Conservation (phyloP, 164 flowering plant genomes). For the Euptelea pleiosperma region DNA sequence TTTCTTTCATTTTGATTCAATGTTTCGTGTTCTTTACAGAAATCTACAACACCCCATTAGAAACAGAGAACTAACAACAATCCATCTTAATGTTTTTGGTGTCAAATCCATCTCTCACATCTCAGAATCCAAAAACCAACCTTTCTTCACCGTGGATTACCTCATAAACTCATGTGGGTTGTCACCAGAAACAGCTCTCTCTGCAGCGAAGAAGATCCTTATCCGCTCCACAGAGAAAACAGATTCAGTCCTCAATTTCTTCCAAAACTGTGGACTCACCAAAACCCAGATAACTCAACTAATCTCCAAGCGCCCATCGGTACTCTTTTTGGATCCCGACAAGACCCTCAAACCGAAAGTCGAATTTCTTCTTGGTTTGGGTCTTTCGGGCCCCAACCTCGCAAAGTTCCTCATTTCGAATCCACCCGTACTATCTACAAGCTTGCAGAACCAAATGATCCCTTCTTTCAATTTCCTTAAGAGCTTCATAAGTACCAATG, state of each 20-base stretch:
- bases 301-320: constrained; percentile 5
- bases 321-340: constrained; percentile 21
- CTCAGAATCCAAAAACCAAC: too few relatives aligned
- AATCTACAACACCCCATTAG: too few relatives aligned
- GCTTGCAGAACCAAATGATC: constrained; percentile 20
- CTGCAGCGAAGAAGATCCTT: too few relatives aligned
- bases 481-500: constrained; percentile 9
- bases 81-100: too few relatives aligned
- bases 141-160: too few relatives aligned
- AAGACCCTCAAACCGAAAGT: constrained; percentile 29
- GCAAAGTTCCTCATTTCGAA: neutral
- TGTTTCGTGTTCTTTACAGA: too few relatives aligned
- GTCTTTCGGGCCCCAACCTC: constrained; percentile 14
- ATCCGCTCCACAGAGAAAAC: constrained; percentile 14
- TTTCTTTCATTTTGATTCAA: too few relatives aligned
- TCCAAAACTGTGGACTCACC: constrained; percentile 13
- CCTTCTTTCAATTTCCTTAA: constrained; percentile 23
- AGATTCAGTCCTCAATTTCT: constrained; percentile 9
- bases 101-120: too few relatives aligned
- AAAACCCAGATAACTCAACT: constrained; percentile 8
- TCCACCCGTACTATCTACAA: constrained; percentile 9
- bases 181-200: too few relatives aligned
- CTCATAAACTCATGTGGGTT: too few relatives aligned
- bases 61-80: too few relatives aligned
- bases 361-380: constrained; percentile 27